Conservation (phyloP, 176 grass and related monocot species). For the Triticum timopheevii region DNA sequence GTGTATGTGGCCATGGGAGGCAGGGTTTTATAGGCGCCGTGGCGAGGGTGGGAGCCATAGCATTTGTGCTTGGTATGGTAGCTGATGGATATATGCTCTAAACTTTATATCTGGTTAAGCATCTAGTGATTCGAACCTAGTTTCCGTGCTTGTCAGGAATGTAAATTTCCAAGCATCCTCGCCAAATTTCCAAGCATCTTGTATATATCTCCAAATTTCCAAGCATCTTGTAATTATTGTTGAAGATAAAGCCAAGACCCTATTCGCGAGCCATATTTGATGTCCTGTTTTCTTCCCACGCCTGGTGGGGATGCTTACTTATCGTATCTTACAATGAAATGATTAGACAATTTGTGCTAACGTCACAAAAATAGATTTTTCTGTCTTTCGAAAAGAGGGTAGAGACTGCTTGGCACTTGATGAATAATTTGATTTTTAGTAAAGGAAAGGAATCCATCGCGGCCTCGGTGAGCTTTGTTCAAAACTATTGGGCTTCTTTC, state of each 20-base stretch:
- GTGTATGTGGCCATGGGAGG: not conserved
- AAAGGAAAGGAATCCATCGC: no score
- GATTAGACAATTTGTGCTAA: not conserved
- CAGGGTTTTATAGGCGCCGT: conserved; percentile 7
- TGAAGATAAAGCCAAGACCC: not conserved
- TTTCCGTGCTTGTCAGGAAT: no score
- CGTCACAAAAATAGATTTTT: no score
- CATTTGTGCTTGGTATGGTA: not conserved
- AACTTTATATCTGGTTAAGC: conserved; percentile 27
- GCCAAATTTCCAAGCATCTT: no score
- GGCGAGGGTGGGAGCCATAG: not conserved
- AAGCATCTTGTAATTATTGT: not conserved
- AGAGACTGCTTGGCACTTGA: no score
- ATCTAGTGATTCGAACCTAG: not conserved
- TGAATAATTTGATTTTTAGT: no score
- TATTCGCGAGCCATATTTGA: not conserved
- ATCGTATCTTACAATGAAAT: not conserved
- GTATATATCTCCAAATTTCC: not conserved
- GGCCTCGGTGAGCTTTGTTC: no score
- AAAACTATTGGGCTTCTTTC: no score
- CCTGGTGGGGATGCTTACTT: not conserved
- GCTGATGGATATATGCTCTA: not conserved
- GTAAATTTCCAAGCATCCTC: no score
- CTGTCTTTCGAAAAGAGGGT: no score
- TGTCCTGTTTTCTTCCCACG: not conserved